Evolutionary conservation across 306 rosid genomes (phyloP), one percentile per base, ranked within the genome.

Genomic region (Clitoria ternatea): DNA sequence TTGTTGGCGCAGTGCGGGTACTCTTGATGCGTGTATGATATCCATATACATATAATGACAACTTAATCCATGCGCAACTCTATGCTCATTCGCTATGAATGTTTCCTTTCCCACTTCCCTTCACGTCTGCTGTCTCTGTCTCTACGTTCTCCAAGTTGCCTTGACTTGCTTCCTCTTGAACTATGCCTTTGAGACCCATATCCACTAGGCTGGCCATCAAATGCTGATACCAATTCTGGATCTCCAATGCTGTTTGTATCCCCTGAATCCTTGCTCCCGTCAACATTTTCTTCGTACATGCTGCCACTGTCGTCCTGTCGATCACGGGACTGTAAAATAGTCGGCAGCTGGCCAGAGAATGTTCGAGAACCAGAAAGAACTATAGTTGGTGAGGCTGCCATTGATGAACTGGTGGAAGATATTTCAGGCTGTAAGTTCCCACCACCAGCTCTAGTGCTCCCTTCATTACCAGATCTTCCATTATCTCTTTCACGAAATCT

Each of bases 51-150:
- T 14, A 47, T 1, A 37, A 1, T 17, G 30, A 61, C 15, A 30
- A 32, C 33, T 61, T 71, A 54, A 49, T 32, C 24, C 30, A 50
- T 40, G 32, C 50, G 24, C 24, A 56, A 52, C 15, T 60, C 8
- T 37, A 22, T 4, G 70, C 15, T 18, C 56, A 33, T 4, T 7
- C 20, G 74, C 73, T 80, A 85, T 64, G 29, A 88, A 79, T 89
- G 96, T 74, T 92, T 92, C 69, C 98, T 88, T 86, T 92, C 98
- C 98, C 98, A 92, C 80, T 92, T 92, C 24, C 96, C 92, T 85
- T 92, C 97, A 0, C 96, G 93, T 56, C 98, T 86, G 60, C 43
- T 80, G 14, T 90, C 98, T 43, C 96, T 72, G 39, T 92, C 96
- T 78, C 98, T 88, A 8, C 96, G 86, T 45, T 92, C 96, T 12